These are phyloP conservation scores for Dipodascus albidus DNA, from an alignment of 805 yeast species.

Conservation along the genomic window DNA sequence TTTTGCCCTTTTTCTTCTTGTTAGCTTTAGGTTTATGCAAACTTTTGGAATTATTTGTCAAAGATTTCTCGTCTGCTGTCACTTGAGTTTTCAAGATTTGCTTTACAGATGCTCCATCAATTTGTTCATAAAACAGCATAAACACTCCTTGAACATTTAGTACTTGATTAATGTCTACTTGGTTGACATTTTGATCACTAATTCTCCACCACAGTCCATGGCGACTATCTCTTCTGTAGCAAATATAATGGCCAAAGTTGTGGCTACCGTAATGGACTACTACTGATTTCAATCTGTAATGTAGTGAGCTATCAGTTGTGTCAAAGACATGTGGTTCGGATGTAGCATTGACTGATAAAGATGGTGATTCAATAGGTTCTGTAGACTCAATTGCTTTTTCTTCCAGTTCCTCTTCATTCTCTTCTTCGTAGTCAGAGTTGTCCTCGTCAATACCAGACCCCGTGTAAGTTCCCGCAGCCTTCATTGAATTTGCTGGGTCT, in stretches of 20 bases:
- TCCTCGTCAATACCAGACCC: slow-evolving; percentile 2
- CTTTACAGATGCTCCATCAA: neutral
- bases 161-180: slow-evolving; percentile 73
- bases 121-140: slow-evolving; percentile 75
- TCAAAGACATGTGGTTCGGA: slow-evolving; percentile 12
- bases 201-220: slow-evolving; percentile 94
- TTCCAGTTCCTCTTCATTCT: slow-evolving; percentile 34
- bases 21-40: neutral
- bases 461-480: slow-evolving; percentile 21
- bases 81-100: neutral
- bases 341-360: neutral
- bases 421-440: slow-evolving; percentile 17
- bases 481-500: slow-evolving; percentile 71
- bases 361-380: neutral
- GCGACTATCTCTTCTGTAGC: slow-evolving; percentile 49
- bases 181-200: slow-evolving; percentile 78
- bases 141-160: slow-evolving; percentile 76
- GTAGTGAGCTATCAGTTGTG: neutral
- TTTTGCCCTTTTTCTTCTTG: slow-evolving; percentile 1
- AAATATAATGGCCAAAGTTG: slow-evolving; percentile 94
- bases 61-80: neutral
- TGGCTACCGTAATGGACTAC: slow-evolving; percentile 93
- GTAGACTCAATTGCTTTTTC: neutral
- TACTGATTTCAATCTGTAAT: slow-evolving; percentile 68
- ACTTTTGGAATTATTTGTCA: neutral